Base-by-base conservation (phyloP, 495 filamentous ascomycete genomes). In the Aspergillus avenaceus region DNA sequence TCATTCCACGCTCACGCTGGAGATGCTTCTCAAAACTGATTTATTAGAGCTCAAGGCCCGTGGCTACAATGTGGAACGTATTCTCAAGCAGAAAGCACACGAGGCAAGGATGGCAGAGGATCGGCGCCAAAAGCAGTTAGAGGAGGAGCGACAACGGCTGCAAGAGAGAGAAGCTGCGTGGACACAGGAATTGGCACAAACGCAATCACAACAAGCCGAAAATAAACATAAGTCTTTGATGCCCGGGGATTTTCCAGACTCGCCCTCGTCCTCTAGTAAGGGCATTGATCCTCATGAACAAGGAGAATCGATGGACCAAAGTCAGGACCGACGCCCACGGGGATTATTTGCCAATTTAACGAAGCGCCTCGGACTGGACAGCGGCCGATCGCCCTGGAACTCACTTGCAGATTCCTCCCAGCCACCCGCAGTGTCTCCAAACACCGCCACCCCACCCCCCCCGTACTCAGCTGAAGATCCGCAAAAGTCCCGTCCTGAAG, bases 61-160 rank as follows among this genome's bases (percentile, higher is more conserved):
- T 49, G 93, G 93, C 4, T 96, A 93, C 70, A 97, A 99, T 55
- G 93, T 97, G 32, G 88, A 93, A 47, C 83, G 93, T 13, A 96
- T 97, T 58, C 75, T 99, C 16, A 81, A 86, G 25, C 82, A 84
- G 26, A 91, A 90, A 66, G 90, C 84, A 9, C 85, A 85, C 5
- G 91, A 97, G 62, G 85, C 87, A 12, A 78, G 86, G 23, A 83
- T 97, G 56, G 90, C 88, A 5, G 88, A 97, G 55, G 84, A 89
- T 57, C 80, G 87, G 53, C 79, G 87, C 14, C 80, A 84, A 60
- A 87, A 85, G 57, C 83, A 90, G 32, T 51, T 90, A 12, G 89
- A 95, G 38, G 83, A 85, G 44, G 88, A 97, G 61, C 72, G 73
- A 38, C 79, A 80, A 58, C 72, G 68, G 18, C 67, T 83, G 19